Percentiles rank a stretch among this genome's conserved stretches.
These are phyloP conservation scores for Fomitopsis serialis DNA, from an alignment of 768 basidiomycete species.

Conservation along the genomic window DNA sequence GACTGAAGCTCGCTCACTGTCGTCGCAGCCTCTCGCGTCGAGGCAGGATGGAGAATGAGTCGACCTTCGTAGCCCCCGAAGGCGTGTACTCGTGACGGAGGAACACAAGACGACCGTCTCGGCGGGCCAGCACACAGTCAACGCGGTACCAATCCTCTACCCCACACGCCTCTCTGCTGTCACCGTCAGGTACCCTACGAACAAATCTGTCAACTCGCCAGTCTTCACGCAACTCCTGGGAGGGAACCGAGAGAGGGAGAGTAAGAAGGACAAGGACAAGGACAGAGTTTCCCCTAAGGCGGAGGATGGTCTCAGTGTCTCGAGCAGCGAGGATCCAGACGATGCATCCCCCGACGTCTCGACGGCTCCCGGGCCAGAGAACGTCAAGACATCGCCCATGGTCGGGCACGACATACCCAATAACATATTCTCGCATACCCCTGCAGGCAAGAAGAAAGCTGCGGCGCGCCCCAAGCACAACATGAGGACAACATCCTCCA, in stretches of 20 bases:
- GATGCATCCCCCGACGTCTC: conserved; percentile 39
- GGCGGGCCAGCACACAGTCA: conserved; percentile 34
- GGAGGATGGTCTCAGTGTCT: conserved; percentile 63
- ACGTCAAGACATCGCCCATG: conserved; percentile 28
- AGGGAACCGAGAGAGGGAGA: conserved; percentile 54
- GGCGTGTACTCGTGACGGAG: conserved; percentile 87
- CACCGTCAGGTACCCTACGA: conserved; percentile 54
- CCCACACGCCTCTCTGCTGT: conserved; percentile 63
- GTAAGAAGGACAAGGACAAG: conserved; percentile 26
- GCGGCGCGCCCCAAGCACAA: conserved; percentile 81
- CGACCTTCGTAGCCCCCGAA: conserved; percentile 84
- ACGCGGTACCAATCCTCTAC: conserved; percentile 30
- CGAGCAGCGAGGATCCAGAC: conserved; percentile 78
- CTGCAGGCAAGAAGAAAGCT: conserved; percentile 58
- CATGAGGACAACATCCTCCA: conserved; percentile 85
- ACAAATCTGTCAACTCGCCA: conserved; percentile 48
- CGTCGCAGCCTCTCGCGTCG: conserved; percentile 9
- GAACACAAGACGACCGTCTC: conserved; percentile 62
- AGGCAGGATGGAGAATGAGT: conserved; percentile 69
- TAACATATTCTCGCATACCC: conserved; percentile 56
- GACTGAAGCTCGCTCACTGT: neutral
- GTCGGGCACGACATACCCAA: conserved; percentile 41
- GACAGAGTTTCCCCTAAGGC: conserved; percentile 7
- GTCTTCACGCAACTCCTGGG: conserved; percentile 66
- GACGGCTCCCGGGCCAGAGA: conserved; percentile 21